Percentiles rank a stretch among this genome's conserved stretches.
phyloP scores from a whole-genome alignment of 1,139 yeast species.

The Taiozyma sp. region DNA sequence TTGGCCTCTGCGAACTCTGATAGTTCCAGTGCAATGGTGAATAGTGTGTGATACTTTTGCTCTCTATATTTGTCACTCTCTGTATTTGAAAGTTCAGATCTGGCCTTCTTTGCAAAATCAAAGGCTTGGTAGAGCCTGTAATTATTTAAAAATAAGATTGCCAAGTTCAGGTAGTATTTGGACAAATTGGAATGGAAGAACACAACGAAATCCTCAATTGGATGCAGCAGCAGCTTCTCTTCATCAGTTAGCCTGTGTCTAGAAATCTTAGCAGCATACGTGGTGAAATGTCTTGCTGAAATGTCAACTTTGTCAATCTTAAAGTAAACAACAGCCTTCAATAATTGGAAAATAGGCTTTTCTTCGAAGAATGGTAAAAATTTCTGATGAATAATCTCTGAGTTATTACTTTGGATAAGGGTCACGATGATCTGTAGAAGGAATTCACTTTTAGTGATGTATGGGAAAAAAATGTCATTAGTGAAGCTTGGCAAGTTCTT shows the following conservation, averaged over 20 bases:
- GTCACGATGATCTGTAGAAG: constrained; percentile 20
- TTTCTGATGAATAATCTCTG: constrained; percentile 11
- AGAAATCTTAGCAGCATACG: constrained; percentile 22
- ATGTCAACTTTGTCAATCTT: constrained; percentile 20
- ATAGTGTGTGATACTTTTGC: constrained; percentile 19
- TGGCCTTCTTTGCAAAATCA: constrained; percentile 25
- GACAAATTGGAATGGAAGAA: constrained; percentile 20
- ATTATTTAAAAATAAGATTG: constrained; percentile 21
- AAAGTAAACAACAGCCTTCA: constrained; percentile 27
- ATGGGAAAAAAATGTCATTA: constrained; percentile 11
- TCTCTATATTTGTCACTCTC: constrained; percentile 18
- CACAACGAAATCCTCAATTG: constrained; percentile 16
- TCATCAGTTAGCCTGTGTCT: constrained; percentile 12
- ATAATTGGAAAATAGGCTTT: constrained; percentile 21
- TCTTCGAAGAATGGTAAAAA: constrained; percentile 12
- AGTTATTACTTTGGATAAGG: constrained; percentile 15
- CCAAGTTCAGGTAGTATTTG: constrained; percentile 22
- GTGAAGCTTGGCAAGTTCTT: constrained; percentile 21
- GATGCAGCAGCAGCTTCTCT: constrained; percentile 11
- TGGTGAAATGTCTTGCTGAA: constrained; percentile 22
- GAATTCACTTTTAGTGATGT: constrained; percentile 20
- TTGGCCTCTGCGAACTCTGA: constrained; percentile 22
- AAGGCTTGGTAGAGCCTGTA: constrained; percentile 20
- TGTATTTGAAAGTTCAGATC: constrained; percentile 10
- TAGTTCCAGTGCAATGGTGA: constrained; percentile 22